Evolutionary conservation across 2,329 filamentous ascomycete species (phyloP).

Genomic region (Xylariaceae sp.): DNA sequence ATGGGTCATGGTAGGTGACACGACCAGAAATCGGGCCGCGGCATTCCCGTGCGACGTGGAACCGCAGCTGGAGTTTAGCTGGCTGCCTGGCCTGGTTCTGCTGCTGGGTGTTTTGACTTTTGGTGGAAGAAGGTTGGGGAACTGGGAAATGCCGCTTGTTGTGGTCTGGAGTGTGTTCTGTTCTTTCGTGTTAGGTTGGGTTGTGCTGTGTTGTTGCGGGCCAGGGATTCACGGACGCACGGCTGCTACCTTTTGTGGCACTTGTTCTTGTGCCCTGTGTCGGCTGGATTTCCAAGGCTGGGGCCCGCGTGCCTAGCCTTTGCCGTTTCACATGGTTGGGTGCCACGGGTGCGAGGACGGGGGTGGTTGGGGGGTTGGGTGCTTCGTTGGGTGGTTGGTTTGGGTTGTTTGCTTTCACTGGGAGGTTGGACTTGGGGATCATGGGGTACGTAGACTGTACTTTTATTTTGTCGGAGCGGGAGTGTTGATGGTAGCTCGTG

Average conservation of each 20-base stretch:
- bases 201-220: too few relatives aligned
- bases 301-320: conserved; percentile 5
- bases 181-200: too few relatives aligned
- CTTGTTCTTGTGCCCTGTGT: neutral
- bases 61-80: neutral
- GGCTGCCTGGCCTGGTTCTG: neutral
- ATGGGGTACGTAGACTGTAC: neutral
- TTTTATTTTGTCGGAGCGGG: too few relatives aligned
- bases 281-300: neutral
- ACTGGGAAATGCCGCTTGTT: too few relatives aligned
- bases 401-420: neutral
- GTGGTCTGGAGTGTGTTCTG: too few relatives aligned
- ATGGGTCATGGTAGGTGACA: conserved; percentile 1
- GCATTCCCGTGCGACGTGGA: conserved; percentile 15
- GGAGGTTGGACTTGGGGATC: neutral
- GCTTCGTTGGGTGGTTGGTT: too few relatives aligned
- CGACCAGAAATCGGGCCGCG: conserved; percentile 14
- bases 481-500: too few relatives aligned
- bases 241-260: too few relatives aligned
- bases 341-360: conserved; percentile 10
- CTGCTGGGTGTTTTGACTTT: too few relatives aligned
- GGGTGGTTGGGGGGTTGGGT: too few relatives aligned
- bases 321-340: conserved; percentile 2
- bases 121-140: too few relatives aligned
- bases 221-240: too few relatives aligned